phyloP scores from a whole-genome alignment of 768 basidiomycete species.

The Tremella yokohamensis region DNA sequence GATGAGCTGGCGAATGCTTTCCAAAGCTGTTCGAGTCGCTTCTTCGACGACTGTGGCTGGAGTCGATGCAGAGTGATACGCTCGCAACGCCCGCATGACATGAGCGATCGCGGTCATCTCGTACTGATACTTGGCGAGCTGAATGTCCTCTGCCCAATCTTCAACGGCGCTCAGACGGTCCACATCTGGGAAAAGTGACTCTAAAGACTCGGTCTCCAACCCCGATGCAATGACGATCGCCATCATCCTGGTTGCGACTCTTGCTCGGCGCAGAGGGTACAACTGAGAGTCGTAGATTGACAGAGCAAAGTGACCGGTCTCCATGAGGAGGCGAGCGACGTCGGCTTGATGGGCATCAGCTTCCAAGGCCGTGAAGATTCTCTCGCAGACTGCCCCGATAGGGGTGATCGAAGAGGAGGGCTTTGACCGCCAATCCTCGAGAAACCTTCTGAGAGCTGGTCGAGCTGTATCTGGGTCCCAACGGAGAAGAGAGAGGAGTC shows the following conservation, averaged over 20 bases:
- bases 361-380: conserved; percentile 33
- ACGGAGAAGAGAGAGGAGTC: not conserved
- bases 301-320: conserved; percentile 1
- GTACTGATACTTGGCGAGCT: not conserved
- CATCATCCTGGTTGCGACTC: conserved; percentile 59
- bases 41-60: conserved; percentile 3
- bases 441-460: not conserved
- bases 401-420: not conserved
- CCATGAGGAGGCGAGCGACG: not conserved
- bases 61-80: conserved; percentile 11
- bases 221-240: conserved; percentile 56
- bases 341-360: conserved; percentile 7
- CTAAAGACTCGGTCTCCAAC: conserved; percentile 40
- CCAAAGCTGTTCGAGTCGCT: conserved; percentile 4
- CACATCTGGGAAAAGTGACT: conserved; percentile 28
- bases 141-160: not conserved
- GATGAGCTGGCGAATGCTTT: conserved; percentile 3
- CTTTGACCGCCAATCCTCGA: not conserved
- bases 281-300: not conserved
- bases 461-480: not conserved
- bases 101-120: not conserved
- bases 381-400: conserved; percentile 38
- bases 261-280: conserved; percentile 23
- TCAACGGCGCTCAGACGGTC: not conserved
- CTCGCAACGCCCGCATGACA: conserved; percentile 17